A percentile compares a stretch with the other conserved stretches of the same genome.
These are phyloP conservation scores for Cordyceps militaris DNA, from an alignment of 2,329 filamentous ascomycete species.

Conservation along the genomic window DNA sequence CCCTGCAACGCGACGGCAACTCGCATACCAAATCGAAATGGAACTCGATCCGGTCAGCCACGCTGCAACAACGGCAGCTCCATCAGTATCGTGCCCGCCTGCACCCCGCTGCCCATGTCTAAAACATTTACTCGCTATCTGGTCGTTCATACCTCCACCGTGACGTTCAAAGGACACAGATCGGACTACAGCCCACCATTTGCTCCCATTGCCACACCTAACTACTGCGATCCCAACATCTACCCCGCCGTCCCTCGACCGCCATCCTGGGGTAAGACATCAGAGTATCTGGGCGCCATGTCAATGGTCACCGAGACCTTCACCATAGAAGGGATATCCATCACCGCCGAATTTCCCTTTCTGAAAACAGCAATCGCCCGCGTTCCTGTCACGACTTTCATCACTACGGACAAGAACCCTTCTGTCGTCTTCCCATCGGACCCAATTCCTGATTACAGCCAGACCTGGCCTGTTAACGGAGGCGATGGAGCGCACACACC, in stretches of 20 bases:
- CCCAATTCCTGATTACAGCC: constrained; percentile 15
- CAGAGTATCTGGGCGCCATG: neutral
- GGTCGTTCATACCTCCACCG: constrained; percentile 42
- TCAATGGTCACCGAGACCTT: constrained; percentile 6
- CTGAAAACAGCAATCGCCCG: neutral
- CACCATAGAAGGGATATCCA: neutral
- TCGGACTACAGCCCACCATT: constrained; percentile 41
- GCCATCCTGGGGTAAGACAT: neutral
- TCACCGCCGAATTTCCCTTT: neutral
- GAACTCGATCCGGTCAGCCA: neutral
- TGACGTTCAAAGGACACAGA: constrained; percentile 40
- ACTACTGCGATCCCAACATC: constrained; percentile 27
- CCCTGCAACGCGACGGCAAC: constrained; percentile 1
- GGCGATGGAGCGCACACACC: neutral
- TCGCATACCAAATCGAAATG: neutral
- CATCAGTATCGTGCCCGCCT: constrained; percentile 21
- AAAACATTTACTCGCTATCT: constrained; percentile 34
- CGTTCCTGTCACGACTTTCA: constrained; percentile 33
- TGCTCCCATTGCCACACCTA: constrained; percentile 32
- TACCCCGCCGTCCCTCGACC: constrained; percentile 2
- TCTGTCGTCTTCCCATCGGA: constrained; percentile 38
- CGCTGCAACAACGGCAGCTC: neutral
- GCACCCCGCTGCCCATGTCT: constrained; percentile 24
- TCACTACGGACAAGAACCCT: constrained; percentile 50
- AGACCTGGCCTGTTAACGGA: constrained; percentile 7